These are phyloP conservation scores for Rhizopogon roseolus DNA, from an alignment of 768 basidiomycete genomes.

Conservation along the genomic window DNA sequence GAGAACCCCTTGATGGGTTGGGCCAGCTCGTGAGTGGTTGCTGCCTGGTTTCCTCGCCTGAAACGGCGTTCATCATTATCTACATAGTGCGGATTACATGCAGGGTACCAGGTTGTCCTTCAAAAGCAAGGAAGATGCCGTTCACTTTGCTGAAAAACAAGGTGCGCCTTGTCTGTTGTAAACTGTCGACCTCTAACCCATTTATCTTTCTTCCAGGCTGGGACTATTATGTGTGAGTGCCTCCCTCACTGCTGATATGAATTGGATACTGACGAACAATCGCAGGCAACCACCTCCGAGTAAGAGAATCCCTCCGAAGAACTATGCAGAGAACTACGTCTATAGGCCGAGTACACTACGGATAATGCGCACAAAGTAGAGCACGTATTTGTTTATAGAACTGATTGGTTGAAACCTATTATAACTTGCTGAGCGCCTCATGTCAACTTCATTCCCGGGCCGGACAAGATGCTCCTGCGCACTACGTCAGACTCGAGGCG, in stretches of 20 bases:
- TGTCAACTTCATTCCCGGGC: too few relatives aligned
- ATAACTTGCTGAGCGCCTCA: too few relatives aligned
- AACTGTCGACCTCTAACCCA: background rate
- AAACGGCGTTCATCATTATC: conserved; percentile 4
- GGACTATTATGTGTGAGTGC: conserved; percentile 85
- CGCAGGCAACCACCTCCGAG: conserved; percentile 52
- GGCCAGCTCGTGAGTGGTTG: conserved; percentile 79
- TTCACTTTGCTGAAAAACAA: conserved; percentile 97
- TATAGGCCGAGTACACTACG: conserved; percentile 79
- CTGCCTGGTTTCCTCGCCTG: background rate
- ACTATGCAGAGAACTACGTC: conserved; percentile 88
- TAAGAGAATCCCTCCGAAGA: conserved; percentile 77
- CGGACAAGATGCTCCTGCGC: too few relatives aligned
- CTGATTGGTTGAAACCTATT: too few relatives aligned
- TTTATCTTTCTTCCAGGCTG: conserved; percentile 51
- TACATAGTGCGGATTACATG: conserved; percentile 85
- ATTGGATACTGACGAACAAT: conserved; percentile 8
- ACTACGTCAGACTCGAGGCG: too few relatives aligned
- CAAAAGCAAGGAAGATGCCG: conserved; percentile 82
- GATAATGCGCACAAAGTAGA: conserved; percentile 89
- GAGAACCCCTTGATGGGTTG: conserved; percentile 98
- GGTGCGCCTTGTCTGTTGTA: conserved; percentile 39
- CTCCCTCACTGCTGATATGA: conserved; percentile 3
- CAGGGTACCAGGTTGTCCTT: conserved; percentile 85
- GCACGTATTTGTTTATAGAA: background rate